These are phyloP conservation scores for Ceratocystis destructans DNA, from an alignment of 2,329 filamentous ascomycete species.

Conservation along the genomic window DNA sequence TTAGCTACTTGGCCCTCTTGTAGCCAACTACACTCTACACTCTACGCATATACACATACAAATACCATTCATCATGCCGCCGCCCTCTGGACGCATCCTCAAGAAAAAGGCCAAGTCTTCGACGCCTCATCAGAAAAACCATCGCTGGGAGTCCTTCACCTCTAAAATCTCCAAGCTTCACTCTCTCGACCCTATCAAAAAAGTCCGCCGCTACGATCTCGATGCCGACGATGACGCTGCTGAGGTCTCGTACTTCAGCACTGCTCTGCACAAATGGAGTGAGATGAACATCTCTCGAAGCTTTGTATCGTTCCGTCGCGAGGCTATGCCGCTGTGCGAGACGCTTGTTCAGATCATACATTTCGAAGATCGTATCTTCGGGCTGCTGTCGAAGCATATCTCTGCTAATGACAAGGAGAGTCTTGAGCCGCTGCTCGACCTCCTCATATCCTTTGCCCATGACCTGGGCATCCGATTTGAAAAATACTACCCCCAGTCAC, in stretches of 20 bases:
- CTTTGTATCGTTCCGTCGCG: constrained; percentile 64
- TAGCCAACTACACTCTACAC: not conserved
- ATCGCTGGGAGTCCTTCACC: constrained; percentile 84
- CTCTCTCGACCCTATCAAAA: constrained; percentile 78
- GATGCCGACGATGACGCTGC: constrained; percentile 63
- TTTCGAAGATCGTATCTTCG: constrained; percentile 76
- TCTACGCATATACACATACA: not conserved
- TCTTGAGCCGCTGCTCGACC: constrained; percentile 71
- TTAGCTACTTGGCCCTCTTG: not conserved
- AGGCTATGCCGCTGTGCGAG: constrained; percentile 67
- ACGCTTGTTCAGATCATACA: constrained; percentile 85
- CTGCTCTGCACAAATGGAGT: constrained; percentile 72
- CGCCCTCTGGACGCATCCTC: constrained; percentile 49
- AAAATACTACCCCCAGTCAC: constrained; percentile 64
- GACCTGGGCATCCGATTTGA: constrained; percentile 81
- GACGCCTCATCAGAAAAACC: constrained; percentile 65
- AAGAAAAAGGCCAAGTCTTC: constrained; percentile 57
- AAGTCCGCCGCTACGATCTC: constrained; percentile 71
- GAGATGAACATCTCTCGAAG: constrained; percentile 79
- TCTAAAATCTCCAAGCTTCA: constrained; percentile 82
- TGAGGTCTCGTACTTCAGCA: constrained; percentile 75
- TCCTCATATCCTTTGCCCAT: constrained; percentile 89
- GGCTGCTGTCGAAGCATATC: constrained; percentile 60
- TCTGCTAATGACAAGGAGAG: constrained; percentile 63
- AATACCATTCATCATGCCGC: constrained; percentile 34